These are phyloP conservation scores for Mollisia scopiformis DNA, from an alignment of 2,329 filamentous ascomycete species.

Conservation along the genomic window DNA sequence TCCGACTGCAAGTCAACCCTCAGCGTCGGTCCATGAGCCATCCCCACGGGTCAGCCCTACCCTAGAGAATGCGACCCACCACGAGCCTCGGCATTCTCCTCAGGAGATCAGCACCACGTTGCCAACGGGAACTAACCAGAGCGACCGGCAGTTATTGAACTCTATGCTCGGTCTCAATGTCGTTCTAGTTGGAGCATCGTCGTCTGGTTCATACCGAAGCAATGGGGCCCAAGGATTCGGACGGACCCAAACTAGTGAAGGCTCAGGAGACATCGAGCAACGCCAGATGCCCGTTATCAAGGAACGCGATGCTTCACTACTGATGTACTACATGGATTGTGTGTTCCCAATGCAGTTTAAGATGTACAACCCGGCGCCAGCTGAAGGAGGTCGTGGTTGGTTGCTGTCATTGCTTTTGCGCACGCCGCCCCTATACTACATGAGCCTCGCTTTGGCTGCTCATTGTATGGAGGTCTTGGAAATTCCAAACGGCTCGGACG, in stretches of 20 bases:
- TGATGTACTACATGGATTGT: slow-evolving; percentile 64
- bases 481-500: neutral
- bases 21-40: neutral
- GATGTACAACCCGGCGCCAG: slow-evolving; percentile 58
- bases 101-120: neutral
- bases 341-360: slow-evolving; percentile 65
- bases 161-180: neutral
- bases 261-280: neutral
- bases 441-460: slow-evolving; percentile 55
- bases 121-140: neutral
- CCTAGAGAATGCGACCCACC: neutral
- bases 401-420: slow-evolving; percentile 58
- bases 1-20: neutral
- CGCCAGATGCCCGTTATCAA: neutral
- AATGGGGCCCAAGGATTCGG: too few relatives aligned
- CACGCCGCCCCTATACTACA: slow-evolving; percentile 59
- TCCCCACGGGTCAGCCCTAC: neutral
- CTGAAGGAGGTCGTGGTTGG: slow-evolving; percentile 61
- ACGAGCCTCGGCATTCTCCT: neutral
- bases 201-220: neutral
- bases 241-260: neutral
- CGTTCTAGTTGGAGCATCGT: neutral
- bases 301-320: slow-evolving; percentile 34
- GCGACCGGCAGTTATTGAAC: neutral
- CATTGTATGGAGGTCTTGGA: slow-evolving; percentile 45